phyloP scores from a whole-genome alignment of 225 moss, liverwort and hornwort species.

The Pleurozium schreberi region DNA sequence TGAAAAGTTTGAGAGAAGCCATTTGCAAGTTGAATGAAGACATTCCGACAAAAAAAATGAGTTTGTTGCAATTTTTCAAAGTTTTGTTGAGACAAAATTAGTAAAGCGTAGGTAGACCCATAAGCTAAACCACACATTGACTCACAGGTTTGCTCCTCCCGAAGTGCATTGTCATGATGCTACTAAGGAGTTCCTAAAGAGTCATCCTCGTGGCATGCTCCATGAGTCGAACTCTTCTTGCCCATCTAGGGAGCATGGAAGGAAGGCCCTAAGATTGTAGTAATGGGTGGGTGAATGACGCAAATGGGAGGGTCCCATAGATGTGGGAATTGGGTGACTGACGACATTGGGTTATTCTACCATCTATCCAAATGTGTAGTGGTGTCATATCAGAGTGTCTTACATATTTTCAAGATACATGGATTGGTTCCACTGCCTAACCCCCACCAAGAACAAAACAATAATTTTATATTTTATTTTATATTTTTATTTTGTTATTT shows the following conservation, averaged over 20 bases:
- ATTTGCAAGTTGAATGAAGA: background rate
- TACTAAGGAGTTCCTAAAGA: background rate
- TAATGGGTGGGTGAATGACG: too few species aligned
- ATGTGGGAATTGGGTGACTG: background rate
- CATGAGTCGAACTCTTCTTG: too few species aligned
- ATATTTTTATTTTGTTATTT: too few species aligned
- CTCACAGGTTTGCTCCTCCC: too few species aligned
- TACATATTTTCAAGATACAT: background rate
- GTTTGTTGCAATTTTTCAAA: background rate
- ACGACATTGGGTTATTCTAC: background rate
- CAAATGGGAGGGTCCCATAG: background rate
- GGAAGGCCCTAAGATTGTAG: too few species aligned
- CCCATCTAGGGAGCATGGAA: too few species aligned
- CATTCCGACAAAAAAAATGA: background rate
- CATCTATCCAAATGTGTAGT: background rate
- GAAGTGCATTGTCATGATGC: background rate
- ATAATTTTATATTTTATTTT: too few species aligned
- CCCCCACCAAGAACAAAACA: too few species aligned
- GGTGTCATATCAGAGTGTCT: too few species aligned
- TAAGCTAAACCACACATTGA: fast-evolving
- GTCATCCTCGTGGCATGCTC: too few species aligned
- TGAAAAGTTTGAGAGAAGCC: background rate
- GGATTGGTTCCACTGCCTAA: background rate
- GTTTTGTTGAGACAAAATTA: background rate
- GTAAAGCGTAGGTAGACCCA: background rate